phyloP scores from a whole-genome alignment of 2,329 filamentous ascomycete species.

The Fusarium foetens region DNA sequence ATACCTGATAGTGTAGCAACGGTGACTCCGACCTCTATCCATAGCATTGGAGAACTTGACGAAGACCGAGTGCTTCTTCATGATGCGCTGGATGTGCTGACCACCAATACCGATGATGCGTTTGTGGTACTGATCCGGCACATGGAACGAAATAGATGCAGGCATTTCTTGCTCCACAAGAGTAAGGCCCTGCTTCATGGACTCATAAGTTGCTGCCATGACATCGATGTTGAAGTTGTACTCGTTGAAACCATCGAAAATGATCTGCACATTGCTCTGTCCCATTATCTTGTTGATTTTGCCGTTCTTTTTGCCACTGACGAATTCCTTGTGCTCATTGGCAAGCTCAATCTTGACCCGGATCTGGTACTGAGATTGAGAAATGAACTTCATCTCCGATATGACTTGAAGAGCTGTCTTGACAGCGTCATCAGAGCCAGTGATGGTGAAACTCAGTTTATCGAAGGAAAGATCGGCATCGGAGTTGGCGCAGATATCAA shows the following conservation, averaged over 20 bases:
- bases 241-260: conserved; percentile 99
- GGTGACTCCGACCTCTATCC: conserved; percentile 75
- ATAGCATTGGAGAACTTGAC: conserved; percentile 99
- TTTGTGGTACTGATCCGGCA: conserved; percentile 99
- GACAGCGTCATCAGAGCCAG: conserved; percentile 94
- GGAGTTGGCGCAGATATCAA: conserved; percentile 95
- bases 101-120: conserved; percentile 98
- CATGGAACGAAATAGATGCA: conserved; percentile 98
- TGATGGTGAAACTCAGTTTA: conserved; percentile 91
- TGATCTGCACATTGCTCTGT: conserved; percentile 98
- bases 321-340: conserved; percentile 99
- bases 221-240: conserved; percentile 99
- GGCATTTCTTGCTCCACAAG: conserved; percentile 99
- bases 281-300: conserved; percentile 99
- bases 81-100: conserved; percentile 98
- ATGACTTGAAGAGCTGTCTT: conserved; percentile 96
- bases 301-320: conserved; percentile 99
- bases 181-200: conserved; percentile 90
- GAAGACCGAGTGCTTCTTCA: conserved; percentile 99
- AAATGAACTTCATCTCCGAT: conserved; percentile 88
- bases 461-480: conserved; percentile 96
- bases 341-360: conserved; percentile 98
- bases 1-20: conserved; percentile 1
- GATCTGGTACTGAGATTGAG: conserved; percentile 89
- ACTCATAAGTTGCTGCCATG: conserved; percentile 89